phyloP scores from a whole-genome alignment of 495 filamentous ascomycete species.

The Platismatia glauca region DNA sequence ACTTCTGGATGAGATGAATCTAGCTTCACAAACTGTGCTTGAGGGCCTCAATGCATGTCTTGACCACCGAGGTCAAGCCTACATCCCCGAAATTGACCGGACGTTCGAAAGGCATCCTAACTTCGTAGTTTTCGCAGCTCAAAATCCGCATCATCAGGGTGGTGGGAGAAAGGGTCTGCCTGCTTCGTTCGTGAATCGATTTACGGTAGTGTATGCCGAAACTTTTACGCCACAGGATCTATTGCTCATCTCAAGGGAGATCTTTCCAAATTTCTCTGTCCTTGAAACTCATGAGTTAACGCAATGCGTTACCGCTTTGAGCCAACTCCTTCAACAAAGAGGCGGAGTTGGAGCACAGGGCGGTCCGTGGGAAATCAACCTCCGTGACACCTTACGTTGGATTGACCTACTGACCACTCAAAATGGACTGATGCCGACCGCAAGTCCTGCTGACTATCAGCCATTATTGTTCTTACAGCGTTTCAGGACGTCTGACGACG shows the following conservation, averaged over 20 bases:
- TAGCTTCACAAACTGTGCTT: constrained; percentile 93
- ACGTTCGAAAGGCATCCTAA: constrained; percentile 82
- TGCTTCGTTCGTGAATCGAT: constrained; percentile 93
- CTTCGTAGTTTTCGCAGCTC: constrained; percentile 89
- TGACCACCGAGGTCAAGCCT: constrained; percentile 93
- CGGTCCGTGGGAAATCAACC: constrained; percentile 94
- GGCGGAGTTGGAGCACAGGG: constrained; percentile 67
- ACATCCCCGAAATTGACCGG: constrained; percentile 87
- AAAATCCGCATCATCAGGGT: constrained; percentile 96
- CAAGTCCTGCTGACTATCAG: constrained; percentile 58
- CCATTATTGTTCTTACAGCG: constrained; percentile 80
- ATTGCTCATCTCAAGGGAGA: constrained; percentile 65
- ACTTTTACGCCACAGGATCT: constrained; percentile 74
- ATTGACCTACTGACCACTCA: constrained; percentile 58
- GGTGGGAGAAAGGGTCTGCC: constrained; percentile 93
- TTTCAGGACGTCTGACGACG: constrained; percentile 66
- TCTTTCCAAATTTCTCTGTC: constrained; percentile 54
- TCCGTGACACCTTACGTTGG: constrained; percentile 89
- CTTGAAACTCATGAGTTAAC: constrained; percentile 55
- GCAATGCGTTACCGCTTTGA: constrained; percentile 70
- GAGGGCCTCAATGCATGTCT: constrained; percentile 96
- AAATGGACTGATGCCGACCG: constrained; percentile 44
- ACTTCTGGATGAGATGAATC: constrained; percentile 95
- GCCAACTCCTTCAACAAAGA: constrained; percentile 55
- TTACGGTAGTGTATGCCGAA: constrained; percentile 95